A percentile compares a stretch with the other conserved stretches of the same genome.
phyloP scores from a whole-genome alignment of 495 filamentous ascomycete species.

The Aspergillus funiculosus region DNA sequence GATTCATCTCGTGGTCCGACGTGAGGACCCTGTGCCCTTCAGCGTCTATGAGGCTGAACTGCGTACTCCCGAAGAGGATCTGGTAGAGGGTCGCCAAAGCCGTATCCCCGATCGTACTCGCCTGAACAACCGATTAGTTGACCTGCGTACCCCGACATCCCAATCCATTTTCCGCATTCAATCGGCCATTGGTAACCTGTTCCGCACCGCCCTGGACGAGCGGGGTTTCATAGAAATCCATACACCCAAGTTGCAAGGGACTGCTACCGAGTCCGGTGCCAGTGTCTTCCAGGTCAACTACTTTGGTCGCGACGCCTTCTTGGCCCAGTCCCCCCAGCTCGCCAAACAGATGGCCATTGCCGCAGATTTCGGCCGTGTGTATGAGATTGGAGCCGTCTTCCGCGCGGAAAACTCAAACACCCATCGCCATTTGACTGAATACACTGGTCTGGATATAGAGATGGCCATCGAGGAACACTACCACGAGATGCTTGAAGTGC shows the following conservation, averaged over 20 bases:
- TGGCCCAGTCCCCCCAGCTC: constrained; percentile 88
- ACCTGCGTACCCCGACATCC: constrained; percentile 77
- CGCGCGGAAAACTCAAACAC: constrained; percentile 93
- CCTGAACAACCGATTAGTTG: constrained; percentile 76
- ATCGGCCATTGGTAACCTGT: constrained; percentile 69
- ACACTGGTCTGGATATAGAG: constrained; percentile 90
- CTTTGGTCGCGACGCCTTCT: constrained; percentile 73
- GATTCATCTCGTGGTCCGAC: constrained; percentile 49
- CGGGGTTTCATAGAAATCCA: constrained; percentile 83
- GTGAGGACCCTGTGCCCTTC: constrained; percentile 56
- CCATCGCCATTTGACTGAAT: constrained; percentile 91
- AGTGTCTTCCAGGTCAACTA: constrained; percentile 88
- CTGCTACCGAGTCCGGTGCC: constrained; percentile 83
- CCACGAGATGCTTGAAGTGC: constrained; percentile 68
- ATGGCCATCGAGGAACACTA: constrained; percentile 93
- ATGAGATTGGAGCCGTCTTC: constrained; percentile 85
- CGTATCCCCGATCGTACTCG: constrained; percentile 69
- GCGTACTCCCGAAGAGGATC: constrained; percentile 40
- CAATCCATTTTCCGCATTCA: constrained; percentile 80
- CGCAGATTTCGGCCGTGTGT: constrained; percentile 80
- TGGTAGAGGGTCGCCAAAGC: constrained; percentile 39
- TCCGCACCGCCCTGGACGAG: constrained; percentile 65
- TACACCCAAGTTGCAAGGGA: constrained; percentile 79
- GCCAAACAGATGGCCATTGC: constrained; percentile 94
- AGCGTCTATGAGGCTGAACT: constrained; percentile 60